Evolutionary conservation across 805 yeast genomes (phyloP), one percentile per base, ranked within the genome.

Genomic region (Candida anglica): DNA sequence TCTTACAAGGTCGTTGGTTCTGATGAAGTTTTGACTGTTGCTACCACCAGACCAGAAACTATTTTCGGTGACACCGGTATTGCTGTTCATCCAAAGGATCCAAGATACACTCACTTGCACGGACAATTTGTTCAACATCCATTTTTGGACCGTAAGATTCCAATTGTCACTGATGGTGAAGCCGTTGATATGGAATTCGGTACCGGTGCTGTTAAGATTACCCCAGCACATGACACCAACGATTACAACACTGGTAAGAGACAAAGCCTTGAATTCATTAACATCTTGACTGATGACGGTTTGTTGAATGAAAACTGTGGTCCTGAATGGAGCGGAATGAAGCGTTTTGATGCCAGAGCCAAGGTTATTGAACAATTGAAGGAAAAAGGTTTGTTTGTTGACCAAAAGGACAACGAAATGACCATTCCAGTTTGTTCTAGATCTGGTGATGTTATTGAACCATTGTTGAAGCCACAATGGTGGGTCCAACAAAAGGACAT

Each of bases 141-240:
- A 42, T 85, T 93, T 65, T 65, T 86, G 52, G 85, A 83, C 56
- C 81, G 87, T 59, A 71, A 77, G 54, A 62, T 93, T 34, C 98
- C 98, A 46, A 86, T 93, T 54, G 69, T 93, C 42, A 78, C 88
- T 33, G 98, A 93, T 59, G 58, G 80, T 25, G 95, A 86, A 63
- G 93, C 97, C 26, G 98, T 93, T 44, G 98, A 93, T 63, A 93
- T 93, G 98, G 95, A 86, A 61, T 93, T 93, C 49, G 98, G 98
- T 75, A 93, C 98, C 42, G 98, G 98, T 81, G 98, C 98, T 31
- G 98, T 93, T 42, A 93, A 93, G 68, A 93, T 93, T 58, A 93
- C 98, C 10, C 98, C 98, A 40, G 97, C 96, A 28, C 98, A 93
- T 64, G 98, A 93, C 66, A 84, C 80, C 52, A 93, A 93, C 74